Base-by-base conservation (phyloP, 495 filamentous ascomycete species). In the Monascus purpureus region DNA sequence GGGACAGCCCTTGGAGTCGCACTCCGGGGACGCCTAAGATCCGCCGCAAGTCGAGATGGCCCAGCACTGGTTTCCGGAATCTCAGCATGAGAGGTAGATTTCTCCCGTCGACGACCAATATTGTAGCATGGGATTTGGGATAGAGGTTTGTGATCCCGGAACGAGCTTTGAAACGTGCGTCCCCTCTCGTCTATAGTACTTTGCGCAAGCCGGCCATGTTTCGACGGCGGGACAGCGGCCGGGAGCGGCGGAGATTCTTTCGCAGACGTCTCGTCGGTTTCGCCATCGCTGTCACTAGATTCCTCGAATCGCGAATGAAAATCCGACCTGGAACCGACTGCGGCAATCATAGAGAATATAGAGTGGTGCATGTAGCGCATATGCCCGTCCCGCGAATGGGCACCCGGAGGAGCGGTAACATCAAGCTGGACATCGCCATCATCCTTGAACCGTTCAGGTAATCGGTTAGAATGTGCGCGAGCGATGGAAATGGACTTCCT, bases 281-380 rank as follows among this genome's bases (percentile, higher is more conserved):
- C 77, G 11, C 69, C 75, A 20, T 82, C 78, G 34, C 85, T 86
- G 37, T 88, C 87, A 35, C 82, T 87, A 19, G 73, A 79, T 17
- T 75, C 78, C 40, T 90, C 81, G 48, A 93, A 90, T 20, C 80
- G 70, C 32, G 78, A 68, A 49, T 78, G 73, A 49, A 88, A 82
- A 48, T 88, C 78, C 13, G 76, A 75, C 29, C 71, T 72, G 32
- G 81, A 82, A 4, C 83, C 84, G 24, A 84, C 85, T n/a, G 83
- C 80, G 11, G 87, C 82, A 38, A 97, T 87, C 56, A 97, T 69
- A 32, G 84, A 86, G 54, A 95, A 93, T 31, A 97, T 70, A 30
- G 82, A 88, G 58, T 95, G 87, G 54, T 95, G 88, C 81, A 93
- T 82, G 41, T 82, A 81, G 14, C 63, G 65, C 14, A 61, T 36